Evolutionary conservation across 257 asterid genomes (phyloP).

Genomic region (Rauvolfia tetraphylla): DNA sequence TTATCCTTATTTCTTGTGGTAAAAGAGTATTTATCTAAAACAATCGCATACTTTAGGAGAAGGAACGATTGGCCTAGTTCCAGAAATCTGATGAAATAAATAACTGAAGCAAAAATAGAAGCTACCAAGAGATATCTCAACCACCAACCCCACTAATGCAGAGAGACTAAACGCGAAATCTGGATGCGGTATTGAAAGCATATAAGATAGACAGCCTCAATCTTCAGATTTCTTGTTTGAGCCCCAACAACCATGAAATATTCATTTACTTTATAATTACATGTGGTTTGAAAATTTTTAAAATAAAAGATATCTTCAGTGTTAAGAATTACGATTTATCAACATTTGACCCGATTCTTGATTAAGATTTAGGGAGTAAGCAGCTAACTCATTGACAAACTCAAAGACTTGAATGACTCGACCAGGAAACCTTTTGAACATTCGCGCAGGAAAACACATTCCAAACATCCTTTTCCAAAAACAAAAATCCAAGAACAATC

Average conservation of each 20-base stretch:
- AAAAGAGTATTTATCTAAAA: no score
- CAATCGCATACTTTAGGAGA: background rate
- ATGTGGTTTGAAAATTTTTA: background rate
- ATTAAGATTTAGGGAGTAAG: background rate
- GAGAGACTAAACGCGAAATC: background rate
- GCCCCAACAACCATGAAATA: background rate
- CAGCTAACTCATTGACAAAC: background rate
- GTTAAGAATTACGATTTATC: background rate
- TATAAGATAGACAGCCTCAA: background rate
- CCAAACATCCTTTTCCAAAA: background rate
- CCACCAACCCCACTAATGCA: background rate
- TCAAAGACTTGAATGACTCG: background rate
- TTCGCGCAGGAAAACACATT: background rate
- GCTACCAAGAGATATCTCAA: constrained; percentile 6
- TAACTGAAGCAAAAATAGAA: background rate
- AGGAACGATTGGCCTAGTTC: background rate
- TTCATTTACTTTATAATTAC: background rate
- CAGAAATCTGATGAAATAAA: background rate
- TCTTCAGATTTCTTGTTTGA: background rate
- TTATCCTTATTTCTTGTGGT: background rate
- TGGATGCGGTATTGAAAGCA: background rate
- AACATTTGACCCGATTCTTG: background rate
- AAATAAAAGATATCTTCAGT: background rate
- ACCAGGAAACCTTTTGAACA: background rate
- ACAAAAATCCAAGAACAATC: background rate